Evolutionary conservation across 768 basidiomycete species (phyloP).

Genomic region (Lentinula boryana): DNA sequence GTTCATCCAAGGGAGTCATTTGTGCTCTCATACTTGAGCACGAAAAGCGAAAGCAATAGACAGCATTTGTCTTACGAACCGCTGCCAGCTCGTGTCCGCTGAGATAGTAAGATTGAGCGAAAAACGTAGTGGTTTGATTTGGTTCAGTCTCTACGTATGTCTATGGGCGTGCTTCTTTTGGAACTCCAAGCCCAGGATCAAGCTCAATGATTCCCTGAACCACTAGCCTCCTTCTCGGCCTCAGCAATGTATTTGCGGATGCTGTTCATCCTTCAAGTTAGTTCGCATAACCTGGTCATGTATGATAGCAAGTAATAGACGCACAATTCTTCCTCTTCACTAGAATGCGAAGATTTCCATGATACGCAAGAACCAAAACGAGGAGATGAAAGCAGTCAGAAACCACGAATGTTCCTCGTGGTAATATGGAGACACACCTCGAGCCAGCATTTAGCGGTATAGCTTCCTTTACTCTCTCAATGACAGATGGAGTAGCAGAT

Average conservation of each 20-base stretch:
- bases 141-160: background rate
- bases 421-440: slow-evolving; percentile 41
- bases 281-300: slow-evolving; percentile 24
- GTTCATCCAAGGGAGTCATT: no score
- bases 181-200: background rate
- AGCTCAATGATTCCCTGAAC: slow-evolving; percentile 36
- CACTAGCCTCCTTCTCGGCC: slow-evolving; percentile 62
- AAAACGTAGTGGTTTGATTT: background rate
- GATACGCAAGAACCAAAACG: background rate
- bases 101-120: background rate
- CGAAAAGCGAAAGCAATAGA: no score
- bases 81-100: background rate
- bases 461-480: slow-evolving; percentile 53
- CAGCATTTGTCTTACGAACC: background rate
- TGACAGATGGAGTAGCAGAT: slow-evolving; percentile 35
- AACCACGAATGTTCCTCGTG: background rate
- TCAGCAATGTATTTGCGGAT: slow-evolving; percentile 77
- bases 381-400: slow-evolving; percentile 9
- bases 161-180: background rate
- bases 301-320: slow-evolving; percentile 21
- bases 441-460: slow-evolving; percentile 64
- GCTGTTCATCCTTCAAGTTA: slow-evolving; percentile 52
- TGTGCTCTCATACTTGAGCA: no score
- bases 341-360: slow-evolving; percentile 19
- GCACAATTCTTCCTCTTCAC: slow-evolving; percentile 85